These are phyloP conservation scores for barley (Hordeum vulgare) DNA, from an alignment of 176 grass and related monocot genomes.

Conservation along the genomic window MorexV3_pseudomolecules_assembly NC_058523.1:501656711-501657210, in stretches of 20 bases:
- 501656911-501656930: neutral
- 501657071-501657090: neutral
- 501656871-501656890: neutral
- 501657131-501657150: neutral
- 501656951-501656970: neutral
- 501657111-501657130: neutral
- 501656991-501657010: neutral
- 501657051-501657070: neutral
- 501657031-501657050: neutral
- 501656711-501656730: no score
- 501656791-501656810: neutral
- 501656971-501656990: neutral
- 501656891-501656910: neutral
- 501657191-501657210: neutral
- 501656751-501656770: no score
- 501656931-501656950: neutral
- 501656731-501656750: no score
- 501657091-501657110: neutral
- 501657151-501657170: no score
- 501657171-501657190: neutral
- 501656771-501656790: no score
- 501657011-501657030: neutral
- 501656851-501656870: neutral
- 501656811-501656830: neutral
- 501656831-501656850: neutral